Conservation (phyloP, 129 eudicot genomes). For the Calendula officinalis region DNA sequence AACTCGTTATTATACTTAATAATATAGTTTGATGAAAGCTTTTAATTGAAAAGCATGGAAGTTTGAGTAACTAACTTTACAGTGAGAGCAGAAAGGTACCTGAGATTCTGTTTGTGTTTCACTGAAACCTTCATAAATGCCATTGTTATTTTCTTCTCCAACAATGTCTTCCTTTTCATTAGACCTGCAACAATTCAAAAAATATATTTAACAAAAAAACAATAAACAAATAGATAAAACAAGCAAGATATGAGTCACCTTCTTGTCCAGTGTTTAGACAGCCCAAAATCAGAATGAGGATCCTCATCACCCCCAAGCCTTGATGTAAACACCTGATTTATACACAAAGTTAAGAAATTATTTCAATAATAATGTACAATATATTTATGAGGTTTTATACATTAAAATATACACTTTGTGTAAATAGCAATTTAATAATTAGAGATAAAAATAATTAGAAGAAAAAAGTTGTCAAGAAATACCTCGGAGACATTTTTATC, state of each 20-base stretch:
- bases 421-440: no score
- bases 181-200: constrained; percentile 40
- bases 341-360: constrained; percentile 13
- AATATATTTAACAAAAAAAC: neutral
- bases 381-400: no score
- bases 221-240: constrained; percentile 17
- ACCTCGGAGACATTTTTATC: constrained; percentile 58
- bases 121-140: constrained; percentile 66
- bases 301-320: constrained; percentile 50
- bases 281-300: constrained; percentile 47
- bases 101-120: constrained; percentile 97
- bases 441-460: neutral
- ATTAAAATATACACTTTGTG: neutral
- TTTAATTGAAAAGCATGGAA: constrained; percentile 11
- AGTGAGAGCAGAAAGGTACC: constrained; percentile 38
- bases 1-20: neutral
- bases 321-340: constrained; percentile 48
- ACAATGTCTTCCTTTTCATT: constrained; percentile 47
- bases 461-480: constrained; percentile 20
- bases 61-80: neutral
- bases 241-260: constrained; percentile 40
- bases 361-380: no score
- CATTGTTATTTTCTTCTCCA: constrained; percentile 28
- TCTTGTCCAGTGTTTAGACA: constrained; percentile 66
- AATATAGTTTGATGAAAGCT: no score